Base-by-base conservation (phyloP, 139 green algal species). In the Klebsormidium nitens region DNA sequence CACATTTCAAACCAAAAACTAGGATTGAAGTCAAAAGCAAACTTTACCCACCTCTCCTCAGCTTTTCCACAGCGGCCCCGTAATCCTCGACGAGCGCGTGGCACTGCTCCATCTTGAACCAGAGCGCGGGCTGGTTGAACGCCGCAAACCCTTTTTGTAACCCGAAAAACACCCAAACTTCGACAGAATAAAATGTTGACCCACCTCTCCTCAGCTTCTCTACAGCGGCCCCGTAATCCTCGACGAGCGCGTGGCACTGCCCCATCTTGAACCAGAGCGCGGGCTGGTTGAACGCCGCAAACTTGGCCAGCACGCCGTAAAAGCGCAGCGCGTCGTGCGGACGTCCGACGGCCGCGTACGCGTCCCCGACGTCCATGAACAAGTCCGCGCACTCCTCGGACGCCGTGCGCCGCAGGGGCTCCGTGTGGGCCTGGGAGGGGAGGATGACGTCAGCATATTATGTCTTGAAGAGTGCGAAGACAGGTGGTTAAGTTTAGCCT, bases 341-440 rank as follows among this genome's bases (percentile, higher is more conserved):
- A 44, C 79, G 61, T 3, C 72, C 71, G n/a, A 86, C 62, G 8
- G 52, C 65, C 57, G 76, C 49, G 23, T 88, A 85, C 29, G 63
- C 62, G 11, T 83, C 37, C 14, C 67, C 87, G 6, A 84, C 87
- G 1, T 84, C 75, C 5, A 82, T 31, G 64, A 85, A 91, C 52
- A 93, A 78, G 72, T 93, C 87, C 1, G 59, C 70, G 57, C 64
- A 92, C 31, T 76, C 35, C 6, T 79, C 83, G 11, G 82, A 59
- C 60, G 23, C n/a, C 63, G 31, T 29, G 23, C 32, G n/a, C 42
- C 37, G 38, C 40, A 60, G 4, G 2, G 38, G 29, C 29, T 59
- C 5, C 26, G 28, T 35, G 26, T 55, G 34, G 4, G 37, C 32
- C 38, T 49, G 38, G 36, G 23, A 66, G 36, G 59, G 2, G 1